Evolutionary conservation across 2,329 filamentous ascomycete species (phyloP).

Genomic region (Paecilomyces sp.): DNA sequence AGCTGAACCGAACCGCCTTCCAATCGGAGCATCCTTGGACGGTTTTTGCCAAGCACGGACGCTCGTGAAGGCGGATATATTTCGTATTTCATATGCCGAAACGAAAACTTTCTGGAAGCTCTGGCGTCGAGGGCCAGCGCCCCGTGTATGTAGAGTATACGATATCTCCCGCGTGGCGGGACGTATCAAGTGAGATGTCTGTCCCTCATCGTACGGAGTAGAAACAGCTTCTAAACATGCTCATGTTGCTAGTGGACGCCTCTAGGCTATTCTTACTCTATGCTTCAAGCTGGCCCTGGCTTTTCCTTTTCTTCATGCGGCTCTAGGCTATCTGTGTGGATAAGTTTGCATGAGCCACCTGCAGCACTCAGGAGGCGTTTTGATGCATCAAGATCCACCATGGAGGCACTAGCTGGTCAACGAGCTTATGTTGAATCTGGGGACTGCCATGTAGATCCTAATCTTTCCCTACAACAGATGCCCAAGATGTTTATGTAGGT

Average conservation of each 20-base stretch:
- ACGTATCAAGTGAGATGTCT: neutral
- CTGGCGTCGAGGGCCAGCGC: neutral
- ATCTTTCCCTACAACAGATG: neutral
- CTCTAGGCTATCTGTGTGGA: neutral
- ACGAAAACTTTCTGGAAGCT: neutral
- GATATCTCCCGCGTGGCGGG: neutral
- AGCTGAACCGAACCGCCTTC: neutral
- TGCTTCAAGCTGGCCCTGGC: neutral
- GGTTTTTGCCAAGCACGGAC: neutral
- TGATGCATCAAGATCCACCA: neutral
- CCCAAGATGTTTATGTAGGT: neutral
- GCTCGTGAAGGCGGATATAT: neutral
- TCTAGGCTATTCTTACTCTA: neutral
- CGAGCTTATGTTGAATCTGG: neutral
- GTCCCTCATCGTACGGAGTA: too few species aligned
- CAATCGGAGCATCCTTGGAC: neutral
- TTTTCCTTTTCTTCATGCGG: neutral
- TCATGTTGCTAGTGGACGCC: neutral
- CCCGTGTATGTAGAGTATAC: neutral
- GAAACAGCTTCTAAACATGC: neutral
- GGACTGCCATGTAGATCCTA: neutral
- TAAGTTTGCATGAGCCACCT: neutral
- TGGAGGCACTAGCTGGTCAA: conserved; percentile 2
- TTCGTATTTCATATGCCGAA: neutral
- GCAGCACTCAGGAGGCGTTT: neutral